phyloP scores from a whole-genome alignment of 257 asterid species.

The Solanum piurae region DNA sequence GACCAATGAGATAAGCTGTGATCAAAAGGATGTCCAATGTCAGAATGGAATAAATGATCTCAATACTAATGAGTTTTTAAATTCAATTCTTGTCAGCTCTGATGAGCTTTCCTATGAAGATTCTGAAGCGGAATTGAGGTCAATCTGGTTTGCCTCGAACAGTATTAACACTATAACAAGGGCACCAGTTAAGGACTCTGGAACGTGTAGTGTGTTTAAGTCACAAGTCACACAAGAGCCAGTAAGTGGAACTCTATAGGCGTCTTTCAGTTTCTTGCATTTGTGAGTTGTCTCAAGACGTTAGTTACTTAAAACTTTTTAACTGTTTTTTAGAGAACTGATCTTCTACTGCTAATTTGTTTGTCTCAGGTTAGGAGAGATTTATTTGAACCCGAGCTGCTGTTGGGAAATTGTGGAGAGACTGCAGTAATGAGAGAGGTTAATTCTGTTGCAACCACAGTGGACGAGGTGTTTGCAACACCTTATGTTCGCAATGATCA shows the following conservation, averaged over 20 bases:
- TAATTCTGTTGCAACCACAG: slow-evolving; percentile 1
- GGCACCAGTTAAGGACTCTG: background rate
- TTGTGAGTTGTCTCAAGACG: background rate
- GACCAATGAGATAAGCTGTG: slow-evolving; percentile 11
- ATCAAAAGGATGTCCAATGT: slow-evolving; percentile 14
- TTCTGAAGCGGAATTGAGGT: background rate
- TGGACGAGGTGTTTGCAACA: background rate
- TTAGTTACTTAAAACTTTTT: background rate
- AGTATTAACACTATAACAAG: background rate
- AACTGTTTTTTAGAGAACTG: background rate
- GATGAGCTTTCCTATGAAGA: slow-evolving; percentile 33
- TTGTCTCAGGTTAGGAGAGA: slow-evolving; percentile 16
- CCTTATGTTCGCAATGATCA: slow-evolving; percentile 4
- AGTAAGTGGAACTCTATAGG: slow-evolving; percentile 29
- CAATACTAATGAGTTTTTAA: slow-evolving; percentile 43
- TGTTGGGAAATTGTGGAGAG: slow-evolving; percentile 28
- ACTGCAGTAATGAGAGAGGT: slow-evolving; percentile 27
- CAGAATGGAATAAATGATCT: slow-evolving; percentile 40
- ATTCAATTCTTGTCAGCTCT: slow-evolving; percentile 37
- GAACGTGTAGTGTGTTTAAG: slow-evolving; percentile 46
- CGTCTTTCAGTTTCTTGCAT: background rate
- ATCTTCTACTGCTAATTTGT: background rate
- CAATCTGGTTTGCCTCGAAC: background rate
- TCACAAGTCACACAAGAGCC: slow-evolving; percentile 35
- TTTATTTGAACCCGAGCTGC: slow-evolving; percentile 4